Evolutionary conservation across 2,329 filamentous ascomycete genomes (phyloP), one percentile per base, ranked within the genome.

Genomic region (Orbilia oligospora): DNA sequence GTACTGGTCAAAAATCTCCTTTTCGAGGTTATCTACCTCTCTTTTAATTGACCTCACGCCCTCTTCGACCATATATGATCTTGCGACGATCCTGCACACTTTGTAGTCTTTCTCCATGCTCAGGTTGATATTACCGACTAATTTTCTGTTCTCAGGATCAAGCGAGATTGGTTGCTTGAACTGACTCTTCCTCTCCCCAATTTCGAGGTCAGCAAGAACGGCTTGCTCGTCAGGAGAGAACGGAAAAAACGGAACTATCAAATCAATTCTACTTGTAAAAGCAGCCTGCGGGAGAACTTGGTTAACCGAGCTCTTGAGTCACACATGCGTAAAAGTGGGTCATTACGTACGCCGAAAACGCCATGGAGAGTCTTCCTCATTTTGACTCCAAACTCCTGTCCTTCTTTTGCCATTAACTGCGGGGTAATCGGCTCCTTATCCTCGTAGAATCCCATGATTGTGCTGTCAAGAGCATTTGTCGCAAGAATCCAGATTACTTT

Each of bases 401-500:
- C 24, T 82, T 61, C 12, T 80, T 67, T 12, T 80, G 64, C 14
- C 80, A 75, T 4, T 80, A 71, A 2, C 81, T 77, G 0, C 81
- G 80, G n/a, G 83, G 71, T 2, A 46, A 51, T n/a, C 81, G 70
- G 1, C 81, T 63, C 46, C 30, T 85, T 69, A 12, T 80, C 67
- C 12, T 83, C 78, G 72, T 84, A 87, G 70, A 86, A 87, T 0
- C 81, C 67, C 4, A 84, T 82, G 33, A 88, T 87, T 0, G 64
- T 82, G 0, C 81, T 63, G 61, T 87, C 85, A 1, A 86, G 81
- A 9, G 83, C 82, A 63, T 87, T 87, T 0, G 86, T 87, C 0
- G 85, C 86, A 0, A 88, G 76, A 4, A 88, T 86, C 86, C 86
- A 87, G 8, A 88, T 86, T 0, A 85, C 86, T 61, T 86, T 86